Conservation (phyloP, 768 basidiomycete species). For the Chalciporus chontae region DNA sequence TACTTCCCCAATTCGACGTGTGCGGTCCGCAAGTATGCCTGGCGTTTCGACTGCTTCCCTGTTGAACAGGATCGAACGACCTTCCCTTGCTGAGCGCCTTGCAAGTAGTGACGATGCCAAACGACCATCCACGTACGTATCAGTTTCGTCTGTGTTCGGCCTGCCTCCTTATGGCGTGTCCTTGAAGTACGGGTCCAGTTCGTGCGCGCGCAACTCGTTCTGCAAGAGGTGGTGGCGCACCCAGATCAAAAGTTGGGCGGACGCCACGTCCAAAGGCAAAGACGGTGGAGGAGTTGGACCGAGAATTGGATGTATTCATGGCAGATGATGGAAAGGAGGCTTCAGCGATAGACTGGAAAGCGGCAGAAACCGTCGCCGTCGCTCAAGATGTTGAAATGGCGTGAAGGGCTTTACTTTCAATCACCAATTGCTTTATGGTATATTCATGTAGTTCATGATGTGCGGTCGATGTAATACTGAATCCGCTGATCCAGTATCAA, state of each 20-base stretch:
- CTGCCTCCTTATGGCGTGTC: constrained; percentile 1
- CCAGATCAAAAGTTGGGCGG: constrained; percentile 29
- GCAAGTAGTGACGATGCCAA: constrained; percentile 40
- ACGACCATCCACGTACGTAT: constrained; percentile 13
- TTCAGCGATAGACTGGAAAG: constrained; percentile 17
- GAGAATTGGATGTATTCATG: constrained; percentile 87
- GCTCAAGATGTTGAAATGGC: constrained; percentile 56
- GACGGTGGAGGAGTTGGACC: constrained; percentile 81
- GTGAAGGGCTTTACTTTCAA: constrained; percentile 12
- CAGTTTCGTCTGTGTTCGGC: neutral
- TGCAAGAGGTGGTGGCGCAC: constrained; percentile 8
- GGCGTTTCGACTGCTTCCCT: constrained; percentile 51
- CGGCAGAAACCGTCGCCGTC: constrained; percentile 6
- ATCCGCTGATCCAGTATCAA: too few species aligned
- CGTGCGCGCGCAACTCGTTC: constrained; percentile 35
- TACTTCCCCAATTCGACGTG: constrained; percentile 40
- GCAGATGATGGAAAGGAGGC: constrained; percentile 43
- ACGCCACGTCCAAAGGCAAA: constrained; percentile 50
- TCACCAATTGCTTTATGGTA: constrained; percentile 1
- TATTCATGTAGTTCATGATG: constrained; percentile 21
- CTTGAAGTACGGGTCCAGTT: constrained; percentile 38
- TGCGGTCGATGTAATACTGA: neutral
- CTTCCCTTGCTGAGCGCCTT: constrained; percentile 65
- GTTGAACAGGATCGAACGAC: constrained; percentile 72
- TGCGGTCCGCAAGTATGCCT: constrained; percentile 46